These are phyloP conservation scores for Cladophialophora exuberans DNA, from an alignment of 2,329 filamentous ascomycete species.

Conservation along the genomic window DNA sequence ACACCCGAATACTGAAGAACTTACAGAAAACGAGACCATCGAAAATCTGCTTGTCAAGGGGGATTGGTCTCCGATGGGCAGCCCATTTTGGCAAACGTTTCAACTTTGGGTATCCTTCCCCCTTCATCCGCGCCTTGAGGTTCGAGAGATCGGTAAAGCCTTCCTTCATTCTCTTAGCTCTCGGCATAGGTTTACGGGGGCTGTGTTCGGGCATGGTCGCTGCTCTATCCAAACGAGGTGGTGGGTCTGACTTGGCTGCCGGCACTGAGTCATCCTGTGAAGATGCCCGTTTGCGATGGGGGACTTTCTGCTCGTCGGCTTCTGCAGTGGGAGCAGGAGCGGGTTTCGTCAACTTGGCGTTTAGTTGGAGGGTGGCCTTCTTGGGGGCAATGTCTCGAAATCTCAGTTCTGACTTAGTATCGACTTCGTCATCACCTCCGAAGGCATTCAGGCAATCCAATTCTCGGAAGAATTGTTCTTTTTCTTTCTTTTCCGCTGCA, in stretches of 20 bases:
- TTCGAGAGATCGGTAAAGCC: slow-evolving; percentile 22
- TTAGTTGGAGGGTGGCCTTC: not conserved
- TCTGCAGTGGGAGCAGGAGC: not conserved
- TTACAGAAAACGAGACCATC: slow-evolving; percentile 62
- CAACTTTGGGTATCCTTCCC: slow-evolving; percentile 7
- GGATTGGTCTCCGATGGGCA: slow-evolving; percentile 41
- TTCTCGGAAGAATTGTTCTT: slow-evolving; percentile 31
- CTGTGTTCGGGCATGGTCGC: not conserved
- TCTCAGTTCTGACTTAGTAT: slow-evolving; percentile 31
- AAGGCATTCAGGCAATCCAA: slow-evolving; percentile 33
- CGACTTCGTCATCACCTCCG: slow-evolving; percentile 29
- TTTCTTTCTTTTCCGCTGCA: slow-evolving; percentile 25
- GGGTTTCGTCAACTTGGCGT: not conserved
- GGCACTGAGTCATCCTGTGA: not conserved
- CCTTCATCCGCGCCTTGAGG: slow-evolving; percentile 47
- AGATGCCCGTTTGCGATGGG: slow-evolving; percentile 1
- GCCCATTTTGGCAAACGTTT: slow-evolving; percentile 9
- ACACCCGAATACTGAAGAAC: slow-evolving; percentile 26
- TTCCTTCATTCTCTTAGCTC: not conserved
- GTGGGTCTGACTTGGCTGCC: not conserved
- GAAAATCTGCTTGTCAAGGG: slow-evolving; percentile 63
- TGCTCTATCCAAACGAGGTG: not conserved
- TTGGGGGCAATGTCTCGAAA: not conserved
- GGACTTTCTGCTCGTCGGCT: not conserved
- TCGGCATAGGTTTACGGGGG: not conserved